Base-by-base conservation (phyloP, 78 protist genomes). In the Capsaspora owczarzaki region DNA sequence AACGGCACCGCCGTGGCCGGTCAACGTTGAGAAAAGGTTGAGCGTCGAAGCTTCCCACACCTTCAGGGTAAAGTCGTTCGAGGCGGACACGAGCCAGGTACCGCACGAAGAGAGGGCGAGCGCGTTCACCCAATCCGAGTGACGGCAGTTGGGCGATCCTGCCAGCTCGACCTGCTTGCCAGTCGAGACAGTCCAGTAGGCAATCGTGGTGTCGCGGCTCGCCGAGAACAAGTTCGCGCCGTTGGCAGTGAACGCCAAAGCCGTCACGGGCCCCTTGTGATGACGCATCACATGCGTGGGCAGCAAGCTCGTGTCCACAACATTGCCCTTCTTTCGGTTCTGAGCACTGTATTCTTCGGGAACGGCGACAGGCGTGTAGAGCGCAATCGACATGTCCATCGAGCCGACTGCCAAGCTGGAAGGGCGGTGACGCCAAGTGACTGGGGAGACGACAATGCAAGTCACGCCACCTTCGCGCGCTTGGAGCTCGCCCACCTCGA, bases 1-100 rank as follows among this genome's bases (percentile, higher is more conserved):
- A 3, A 63, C 72, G 19, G 72, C 72, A 41, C 72, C 72, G 42
- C 23, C 33, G 72, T 63, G 72, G 35, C 72, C 72, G 35, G 42
- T 8, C 43, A 29, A 25, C 72, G 33, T 41, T 2, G 42, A 63
- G 42, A n/a, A 2, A 3, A 33, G 42, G 33, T 63, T 25, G 33
- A 56, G 43, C 14, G 33, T 25, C 72, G 72, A 29, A 2, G 35
- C 20, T 8, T 41, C 42, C 41, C 72, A 63, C 72, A 63, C 43
- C 72, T 63, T 63, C 41, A 41, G 42, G 43, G 6, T 63, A 25
- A 63, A 63, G 72, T 63, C 72, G n/a, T 56, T 56, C 66, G 66
- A 56, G 14, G 66, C 66, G 10, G 66, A 25, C 66, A 56, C n/a
- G 20, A 56, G 10, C 4, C 5, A 46, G 25, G 20, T 25, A 12